Evolutionary conservation across 2,329 filamentous ascomycete genomes (phyloP), one percentile per base, ranked within the genome.

Genomic region (Passalora sequoiae): DNA sequence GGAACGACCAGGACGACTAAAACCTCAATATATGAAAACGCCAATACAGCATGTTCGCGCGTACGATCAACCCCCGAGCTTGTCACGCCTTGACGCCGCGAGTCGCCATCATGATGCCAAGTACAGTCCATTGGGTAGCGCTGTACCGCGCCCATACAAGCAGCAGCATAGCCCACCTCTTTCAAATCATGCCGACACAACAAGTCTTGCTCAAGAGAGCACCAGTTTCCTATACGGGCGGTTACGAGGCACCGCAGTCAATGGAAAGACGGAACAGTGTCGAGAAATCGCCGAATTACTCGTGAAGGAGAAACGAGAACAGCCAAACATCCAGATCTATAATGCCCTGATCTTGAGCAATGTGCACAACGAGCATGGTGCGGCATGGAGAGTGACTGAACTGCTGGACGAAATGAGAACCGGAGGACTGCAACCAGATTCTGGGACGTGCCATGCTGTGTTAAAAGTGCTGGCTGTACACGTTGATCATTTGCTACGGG

Each of bases 391-490:
- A 35, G 76, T 91, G 10, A 65, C 67, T 24, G 69, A 67, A 15
- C 68, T 94, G n/a, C 66, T 95, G 17, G 67, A 77, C 16, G 87
- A 95, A 57, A 86, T 96, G 81, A 71, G 74, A 31, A 61, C 66
- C 1, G 69, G 74, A 30, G 73, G 71, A 0, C 70, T 96, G 32
- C 68, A 77, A 30, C 73, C 80, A 6, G 85, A 88, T 53, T 73
- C 75, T 1, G 72, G 73, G 3, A 74, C 85, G 2, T 91, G 86
- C 57, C 82, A 89, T 63, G 78, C 78, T 49, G 78, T 83, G 2
- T 68, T 96, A 28, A 78, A 81, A 63, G 81, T 84, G 60, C 72
- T 96, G 17, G 79, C 86, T 0, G 78, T 92, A 6, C 92, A 97
- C 61, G 87, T 91, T 0, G 86, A 97, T 64, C 91, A 94, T 56